Conservation (phyloP, 1,139 yeast species). For the Debaryomyces subglobosus region DNA sequence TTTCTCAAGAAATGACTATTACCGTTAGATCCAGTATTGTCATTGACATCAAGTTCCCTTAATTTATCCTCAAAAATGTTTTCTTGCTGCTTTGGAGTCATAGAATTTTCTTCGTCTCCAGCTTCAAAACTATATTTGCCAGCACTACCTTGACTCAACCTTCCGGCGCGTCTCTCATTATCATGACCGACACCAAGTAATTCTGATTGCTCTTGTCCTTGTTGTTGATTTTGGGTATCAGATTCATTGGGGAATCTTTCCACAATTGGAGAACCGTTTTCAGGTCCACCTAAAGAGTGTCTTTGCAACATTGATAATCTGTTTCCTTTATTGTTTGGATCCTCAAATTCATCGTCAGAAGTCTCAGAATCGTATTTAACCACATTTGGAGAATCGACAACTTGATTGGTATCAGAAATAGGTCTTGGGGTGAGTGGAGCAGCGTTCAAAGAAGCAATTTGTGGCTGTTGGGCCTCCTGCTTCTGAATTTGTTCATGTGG, state of each 20-base stretch:
- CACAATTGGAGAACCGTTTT: slow-evolving; percentile 4
- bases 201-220: background rate
- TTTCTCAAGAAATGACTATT: background rate
- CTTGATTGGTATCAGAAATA: slow-evolving; percentile 13
- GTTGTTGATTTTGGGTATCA: background rate
- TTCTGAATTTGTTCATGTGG: background rate
- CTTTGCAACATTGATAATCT: slow-evolving; percentile 37
- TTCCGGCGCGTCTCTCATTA: background rate
- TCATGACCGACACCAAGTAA: background rate
- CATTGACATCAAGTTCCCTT: slow-evolving; percentile 22
- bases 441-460: slow-evolving; percentile 3
- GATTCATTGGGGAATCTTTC: background rate
- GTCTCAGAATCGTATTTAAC: slow-evolving; percentile 27
- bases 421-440: slow-evolving; percentile 11
- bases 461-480: slow-evolving; percentile 4
- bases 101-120: slow-evolving; percentile 42
- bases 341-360: slow-evolving; percentile 29
- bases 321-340: slow-evolving; percentile 17
- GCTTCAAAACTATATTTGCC: slow-evolving; percentile 47
- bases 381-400: slow-evolving; percentile 30
- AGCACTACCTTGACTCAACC: slow-evolving; percentile 26
- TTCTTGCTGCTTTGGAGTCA: slow-evolving; percentile 29
- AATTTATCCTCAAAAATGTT: slow-evolving; percentile 18
- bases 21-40: background rate
- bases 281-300: slow-evolving; percentile 29